These are phyloP conservation scores for Diaporthe humulicola DNA, from an alignment of 2,329 filamentous ascomycete genomes.

Conservation along the genomic window DNA sequence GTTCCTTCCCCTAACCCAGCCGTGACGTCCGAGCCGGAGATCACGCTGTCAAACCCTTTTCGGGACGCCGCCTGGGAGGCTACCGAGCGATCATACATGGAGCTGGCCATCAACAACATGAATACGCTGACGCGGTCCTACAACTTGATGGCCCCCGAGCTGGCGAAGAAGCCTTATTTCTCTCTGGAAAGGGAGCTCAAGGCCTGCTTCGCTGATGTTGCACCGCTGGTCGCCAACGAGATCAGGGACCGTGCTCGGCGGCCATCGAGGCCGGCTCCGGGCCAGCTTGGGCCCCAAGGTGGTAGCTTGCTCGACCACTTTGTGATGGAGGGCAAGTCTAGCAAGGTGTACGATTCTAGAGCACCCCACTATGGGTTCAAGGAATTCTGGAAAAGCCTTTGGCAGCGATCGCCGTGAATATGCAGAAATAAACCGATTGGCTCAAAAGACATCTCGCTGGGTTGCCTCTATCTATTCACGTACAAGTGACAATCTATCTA, in stretches of 20 bases:
- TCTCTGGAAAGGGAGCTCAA: slow-evolving; percentile 84
- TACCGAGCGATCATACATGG: slow-evolving; percentile 81
- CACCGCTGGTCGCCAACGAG: slow-evolving; percentile 78
- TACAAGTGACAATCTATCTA: not conserved
- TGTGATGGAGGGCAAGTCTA: slow-evolving; percentile 61
- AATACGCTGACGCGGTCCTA: slow-evolving; percentile 88
- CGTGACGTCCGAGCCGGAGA: slow-evolving; percentile 40
- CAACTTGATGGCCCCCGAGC: slow-evolving; percentile 92
- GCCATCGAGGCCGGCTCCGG: slow-evolving; percentile 56
- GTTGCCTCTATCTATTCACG: not conserved
- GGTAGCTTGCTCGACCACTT: slow-evolving; percentile 74
- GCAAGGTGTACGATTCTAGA: slow-evolving; percentile 79
- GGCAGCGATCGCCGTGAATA: slow-evolving; percentile 45
- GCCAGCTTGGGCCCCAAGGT: slow-evolving; percentile 55
- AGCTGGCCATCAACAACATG: slow-evolving; percentile 80
- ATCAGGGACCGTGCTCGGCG: slow-evolving; percentile 77
- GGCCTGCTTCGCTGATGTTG: slow-evolving; percentile 87
- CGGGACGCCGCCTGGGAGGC: slow-evolving; percentile 83
- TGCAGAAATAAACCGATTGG: not conserved
- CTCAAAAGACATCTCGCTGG: not conserved
- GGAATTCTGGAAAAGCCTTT: slow-evolving; percentile 92
- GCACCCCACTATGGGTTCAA: slow-evolving; percentile 85
- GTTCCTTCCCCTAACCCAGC: slow-evolving; percentile 32
- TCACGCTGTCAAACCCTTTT: slow-evolving; percentile 71
- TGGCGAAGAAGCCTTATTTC: slow-evolving; percentile 95